A percentile compares a stretch with the other conserved stretches of the same genome.
These are phyloP conservation scores for Micractinium sp. DNA, from an alignment of 139 green algal species.

Conservation along the genomic window DNA sequence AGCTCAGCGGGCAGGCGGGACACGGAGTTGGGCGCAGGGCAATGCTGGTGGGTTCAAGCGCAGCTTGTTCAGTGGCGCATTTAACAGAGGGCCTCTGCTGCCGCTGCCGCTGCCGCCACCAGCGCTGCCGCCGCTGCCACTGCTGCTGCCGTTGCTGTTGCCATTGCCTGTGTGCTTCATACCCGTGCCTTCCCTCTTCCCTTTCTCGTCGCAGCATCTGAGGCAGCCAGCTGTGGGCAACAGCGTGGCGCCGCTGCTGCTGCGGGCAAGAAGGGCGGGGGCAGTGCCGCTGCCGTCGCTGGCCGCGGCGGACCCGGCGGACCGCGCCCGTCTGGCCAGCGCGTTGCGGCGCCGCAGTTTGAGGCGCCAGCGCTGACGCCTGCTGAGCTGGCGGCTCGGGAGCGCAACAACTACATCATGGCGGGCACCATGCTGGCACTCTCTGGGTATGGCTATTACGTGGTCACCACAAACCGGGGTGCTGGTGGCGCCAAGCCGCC, in stretches of 20 bases:
- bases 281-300: neutral
- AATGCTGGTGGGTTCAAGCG: neutral
- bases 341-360: neutral
- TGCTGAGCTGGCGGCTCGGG: conserved; percentile 17
- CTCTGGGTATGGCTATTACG: conserved; percentile 37
- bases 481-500: neutral
- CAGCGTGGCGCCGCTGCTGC: neutral
- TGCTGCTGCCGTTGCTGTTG: no score
- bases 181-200: neutral
- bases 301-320: no score
- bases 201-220: neutral
- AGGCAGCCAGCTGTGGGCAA: neutral
- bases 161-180: neutral
- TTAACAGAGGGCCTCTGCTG: neutral
- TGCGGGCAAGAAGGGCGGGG: neutral
- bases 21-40: neutral
- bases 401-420: conserved; percentile 34
- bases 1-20: no score
- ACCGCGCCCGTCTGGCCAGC: no score
- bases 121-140: neutral
- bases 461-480: neutral
- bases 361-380: neutral
- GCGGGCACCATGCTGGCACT: neutral
- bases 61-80: neutral
- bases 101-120: neutral